Base-by-base conservation (phyloP, 306 rosid species). In the Lathyrus tuberosus region DNA sequence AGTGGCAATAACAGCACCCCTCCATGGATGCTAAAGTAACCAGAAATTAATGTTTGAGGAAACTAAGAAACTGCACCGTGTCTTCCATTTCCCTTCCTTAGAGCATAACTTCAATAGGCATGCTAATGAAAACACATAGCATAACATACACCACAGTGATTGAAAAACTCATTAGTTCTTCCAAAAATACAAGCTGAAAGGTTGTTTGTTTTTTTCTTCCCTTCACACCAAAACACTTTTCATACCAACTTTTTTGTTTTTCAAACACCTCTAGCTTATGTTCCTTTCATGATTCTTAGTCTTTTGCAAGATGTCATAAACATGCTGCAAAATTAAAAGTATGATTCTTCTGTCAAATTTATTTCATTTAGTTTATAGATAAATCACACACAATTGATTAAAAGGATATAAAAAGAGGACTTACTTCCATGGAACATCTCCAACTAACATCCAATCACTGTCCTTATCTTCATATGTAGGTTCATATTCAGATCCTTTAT, bases 381-480 rank as follows among this genome's bases (percentile, higher is more conserved):
- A 40, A 15, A 16, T 47, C 53, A 4, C 6, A 5, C 11, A 17
- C 24, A 22, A 22, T 22, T 22, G 13, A 10, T 12, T 22, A 22
- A 22, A 22, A 22, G 10, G 16, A 54, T 1, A 5, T 7, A 56
- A 14, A 74, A 38, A 75, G 42, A 67, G 54, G 58, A 53, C 96
- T 83, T 88, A 90, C 95, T 92, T 87, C 98, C 96, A 93, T 46
- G 93, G 98, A 82, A 93, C 98, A 84, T 93, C 98, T 82, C 96
- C 98, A 67, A 90, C 93, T 24, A 92, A 85, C 98, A 92, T 92
- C 98, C 91, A 92, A 28, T 92, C 96, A 38, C 93, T 96, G 43
- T 92, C 98, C 76, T 86, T 92, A 78, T 92, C 98, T 74, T 92
- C 90, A 62, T 92, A 93, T 28, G 98, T 93, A 22, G 98, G 98